phyloP scores from a whole-genome alignment of 208 protist species.

The Porcisia deanei region DNA sequence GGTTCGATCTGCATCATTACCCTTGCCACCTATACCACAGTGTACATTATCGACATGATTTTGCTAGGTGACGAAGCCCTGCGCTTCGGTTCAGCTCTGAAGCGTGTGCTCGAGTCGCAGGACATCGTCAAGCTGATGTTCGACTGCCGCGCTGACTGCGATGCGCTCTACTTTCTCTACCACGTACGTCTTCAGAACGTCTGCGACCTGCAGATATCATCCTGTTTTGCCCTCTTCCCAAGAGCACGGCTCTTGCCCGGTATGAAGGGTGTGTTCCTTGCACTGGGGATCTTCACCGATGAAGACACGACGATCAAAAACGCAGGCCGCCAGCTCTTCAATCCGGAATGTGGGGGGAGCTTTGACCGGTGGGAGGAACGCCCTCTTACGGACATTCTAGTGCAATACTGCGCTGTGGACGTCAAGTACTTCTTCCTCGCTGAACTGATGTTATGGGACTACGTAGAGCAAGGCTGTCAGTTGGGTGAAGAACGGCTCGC shows the following conservation, averaged over 20 bases:
- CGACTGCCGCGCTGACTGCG: slow-evolving; percentile 65
- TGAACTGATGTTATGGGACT: slow-evolving; percentile 28
- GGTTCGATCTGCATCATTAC: slow-evolving; percentile 67
- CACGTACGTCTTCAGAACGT: slow-evolving; percentile 44
- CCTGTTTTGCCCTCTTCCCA: slow-evolving; percentile 36
- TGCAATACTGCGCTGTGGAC: slow-evolving; percentile 65
- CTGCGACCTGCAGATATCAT: slow-evolving; percentile 55
- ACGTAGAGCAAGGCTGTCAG: slow-evolving; percentile 26
- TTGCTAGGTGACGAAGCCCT: slow-evolving; percentile 39
- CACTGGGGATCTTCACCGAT: slow-evolving; percentile 37
- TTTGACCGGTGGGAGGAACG: slow-evolving; percentile 55
- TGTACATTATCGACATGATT: slow-evolving; percentile 67
- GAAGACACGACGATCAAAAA: slow-evolving; percentile 45
- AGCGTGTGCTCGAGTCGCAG: slow-evolving; percentile 37
- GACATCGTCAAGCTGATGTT: slow-evolving; percentile 66
- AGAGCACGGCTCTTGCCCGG: slow-evolving; percentile 36
- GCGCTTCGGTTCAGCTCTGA: slow-evolving; percentile 14
- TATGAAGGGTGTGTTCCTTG: slow-evolving; percentile 52
- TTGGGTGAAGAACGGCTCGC: slow-evolving; percentile 32
- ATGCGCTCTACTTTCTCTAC: slow-evolving; percentile 60
- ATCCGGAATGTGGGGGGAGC: slow-evolving; percentile 43
- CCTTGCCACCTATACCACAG: slow-evolving; percentile 44
- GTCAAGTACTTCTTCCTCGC: slow-evolving; percentile 70
- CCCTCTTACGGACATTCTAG: slow-evolving; percentile 44
- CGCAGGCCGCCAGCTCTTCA: slow-evolving; percentile 44